phyloP scores from a whole-genome alignment of 345 rosid species.

The Bretschneidera sinensis region DNA sequence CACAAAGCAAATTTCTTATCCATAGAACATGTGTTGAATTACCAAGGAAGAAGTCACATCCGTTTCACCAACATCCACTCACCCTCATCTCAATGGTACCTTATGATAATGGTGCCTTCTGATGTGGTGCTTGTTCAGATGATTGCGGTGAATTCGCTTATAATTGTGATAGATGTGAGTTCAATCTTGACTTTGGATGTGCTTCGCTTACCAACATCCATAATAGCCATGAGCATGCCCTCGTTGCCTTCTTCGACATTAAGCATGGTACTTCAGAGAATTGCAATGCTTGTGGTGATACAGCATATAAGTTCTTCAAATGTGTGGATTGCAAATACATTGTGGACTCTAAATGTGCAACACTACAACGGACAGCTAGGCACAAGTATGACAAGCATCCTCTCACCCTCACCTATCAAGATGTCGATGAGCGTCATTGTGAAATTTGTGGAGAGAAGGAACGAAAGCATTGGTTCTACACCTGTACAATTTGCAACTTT shows the following conservation, averaged over 20 bases:
- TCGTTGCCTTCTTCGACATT: conserved; percentile 1
- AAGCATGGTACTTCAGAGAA: neutral
- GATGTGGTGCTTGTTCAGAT: neutral
- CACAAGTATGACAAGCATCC: conserved; percentile 12
- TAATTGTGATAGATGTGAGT: neutral
- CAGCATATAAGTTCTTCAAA: neutral
- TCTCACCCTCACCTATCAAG: conserved; percentile 16
- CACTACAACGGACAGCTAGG: conserved; percentile 1
- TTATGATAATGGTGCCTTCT: neutral
- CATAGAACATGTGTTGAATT: conserved; percentile 23
- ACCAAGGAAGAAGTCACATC: conserved; percentile 10
- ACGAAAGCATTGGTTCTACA: conserved; percentile 12
- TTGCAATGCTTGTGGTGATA: conserved; percentile 8
- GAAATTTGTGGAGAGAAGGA: conserved; percentile 12
- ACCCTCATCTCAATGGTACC: neutral
- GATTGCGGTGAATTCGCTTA: conserved; percentile 7
- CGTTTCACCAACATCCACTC: conserved; percentile 6
- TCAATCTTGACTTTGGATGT: neutral
- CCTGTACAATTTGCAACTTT: neutral
- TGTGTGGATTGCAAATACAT: conserved; percentile 10
- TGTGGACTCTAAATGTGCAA: neutral
- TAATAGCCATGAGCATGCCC: conserved; percentile 2
- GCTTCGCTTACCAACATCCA: conserved; percentile 1
- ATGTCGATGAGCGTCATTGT: conserved; percentile 5
- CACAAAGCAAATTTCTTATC: conserved; percentile 16